Percentiles rank a stretch among this genome's conserved stretches.
Conservation (phyloP, 192 early-diverging fungal species). For the Kickxella alabastrina region DNA sequence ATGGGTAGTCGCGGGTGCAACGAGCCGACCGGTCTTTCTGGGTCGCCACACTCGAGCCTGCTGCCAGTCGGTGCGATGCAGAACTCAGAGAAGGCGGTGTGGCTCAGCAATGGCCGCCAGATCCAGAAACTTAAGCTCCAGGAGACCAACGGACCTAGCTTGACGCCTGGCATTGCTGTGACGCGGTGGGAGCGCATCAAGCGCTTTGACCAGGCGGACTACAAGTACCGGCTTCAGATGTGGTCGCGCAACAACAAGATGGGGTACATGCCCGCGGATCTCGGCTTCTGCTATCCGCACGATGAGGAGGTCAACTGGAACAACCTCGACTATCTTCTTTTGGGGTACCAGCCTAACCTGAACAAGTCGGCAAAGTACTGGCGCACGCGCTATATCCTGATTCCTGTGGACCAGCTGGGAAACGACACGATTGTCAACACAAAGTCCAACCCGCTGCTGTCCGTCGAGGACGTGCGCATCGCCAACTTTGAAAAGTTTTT, state of each 20-base stretch:
- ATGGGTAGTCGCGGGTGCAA: slow-evolving; percentile 2
- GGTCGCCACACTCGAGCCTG: slow-evolving; percentile 2
- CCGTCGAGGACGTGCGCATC: slow-evolving; percentile 85
- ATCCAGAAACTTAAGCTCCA: slow-evolving; percentile 78
- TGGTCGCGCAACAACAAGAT: slow-evolving; percentile 72
- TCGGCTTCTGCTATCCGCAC: slow-evolving; percentile 73
- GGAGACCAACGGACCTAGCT: slow-evolving; percentile 50
- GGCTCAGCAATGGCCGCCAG: slow-evolving; percentile 88
- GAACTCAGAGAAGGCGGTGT: slow-evolving; percentile 47
- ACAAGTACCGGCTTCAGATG: slow-evolving; percentile 75
- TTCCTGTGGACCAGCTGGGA: slow-evolving; percentile 71
- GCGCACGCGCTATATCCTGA: slow-evolving; percentile 84
- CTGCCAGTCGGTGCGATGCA: slow-evolving; percentile 8
- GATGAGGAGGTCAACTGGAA: slow-evolving; percentile 88
- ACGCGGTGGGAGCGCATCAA: slow-evolving; percentile 76
- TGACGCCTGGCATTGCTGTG: slow-evolving; percentile 74
- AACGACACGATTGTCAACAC: slow-evolving; percentile 50
- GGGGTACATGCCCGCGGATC: slow-evolving; percentile 55
- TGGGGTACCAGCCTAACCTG: slow-evolving; percentile 78
- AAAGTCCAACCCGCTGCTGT: slow-evolving; percentile 60
- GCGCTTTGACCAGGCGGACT: slow-evolving; percentile 54
- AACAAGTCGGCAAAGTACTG: slow-evolving; percentile 78
- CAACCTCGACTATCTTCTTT: slow-evolving; percentile 84
- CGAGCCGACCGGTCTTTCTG: slow-evolving; percentile 5
- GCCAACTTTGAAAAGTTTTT: slow-evolving; percentile 83